Percentiles rank a stretch among this genome's conserved stretches.
phyloP scores from a whole-genome alignment of 352 stramenopile species.

The Bremia lactucae region DNA sequence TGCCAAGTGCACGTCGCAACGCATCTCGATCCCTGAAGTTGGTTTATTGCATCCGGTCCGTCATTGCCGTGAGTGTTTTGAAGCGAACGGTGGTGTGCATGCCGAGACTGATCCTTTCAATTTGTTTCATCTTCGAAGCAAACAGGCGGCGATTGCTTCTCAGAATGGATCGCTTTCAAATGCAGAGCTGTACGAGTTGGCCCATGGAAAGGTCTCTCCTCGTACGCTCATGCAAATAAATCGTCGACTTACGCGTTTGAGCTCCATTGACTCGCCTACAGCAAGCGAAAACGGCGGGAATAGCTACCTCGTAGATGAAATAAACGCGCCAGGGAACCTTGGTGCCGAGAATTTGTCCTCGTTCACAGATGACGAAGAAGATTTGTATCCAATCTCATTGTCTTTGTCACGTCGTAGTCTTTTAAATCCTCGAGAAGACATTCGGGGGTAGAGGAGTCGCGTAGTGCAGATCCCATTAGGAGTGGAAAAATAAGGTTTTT shows the following conservation, averaged over 20 bases:
- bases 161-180: constrained; percentile 37
- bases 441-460: constrained; percentile 23
- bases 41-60: constrained; percentile 66
- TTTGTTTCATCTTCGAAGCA: constrained; percentile 32
- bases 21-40: constrained; percentile 72
- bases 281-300: constrained; percentile 10
- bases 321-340: constrained; percentile 24
- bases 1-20: constrained; percentile 68
- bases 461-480: not conserved
- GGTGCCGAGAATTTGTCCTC: constrained; percentile 18
- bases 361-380: constrained; percentile 27
- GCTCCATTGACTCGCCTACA: constrained; percentile 75
- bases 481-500: no score
- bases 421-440: constrained; percentile 33
- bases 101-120: constrained; percentile 58
- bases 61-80: constrained; percentile 71
- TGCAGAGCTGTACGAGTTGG: constrained; percentile 71
- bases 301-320: constrained; percentile 36
- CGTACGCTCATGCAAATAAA: constrained; percentile 57
- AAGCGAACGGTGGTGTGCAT: constrained; percentile 49
- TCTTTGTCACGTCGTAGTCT: constrained; percentile 25
- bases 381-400: constrained; percentile 22
- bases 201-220: constrained; percentile 67
- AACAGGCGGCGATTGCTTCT: constrained; percentile 2
- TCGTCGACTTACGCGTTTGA: constrained; percentile 42